These are phyloP conservation scores for Podaxis pistillaris DNA, from an alignment of 768 basidiomycete species.

Conservation along the genomic window DNA sequence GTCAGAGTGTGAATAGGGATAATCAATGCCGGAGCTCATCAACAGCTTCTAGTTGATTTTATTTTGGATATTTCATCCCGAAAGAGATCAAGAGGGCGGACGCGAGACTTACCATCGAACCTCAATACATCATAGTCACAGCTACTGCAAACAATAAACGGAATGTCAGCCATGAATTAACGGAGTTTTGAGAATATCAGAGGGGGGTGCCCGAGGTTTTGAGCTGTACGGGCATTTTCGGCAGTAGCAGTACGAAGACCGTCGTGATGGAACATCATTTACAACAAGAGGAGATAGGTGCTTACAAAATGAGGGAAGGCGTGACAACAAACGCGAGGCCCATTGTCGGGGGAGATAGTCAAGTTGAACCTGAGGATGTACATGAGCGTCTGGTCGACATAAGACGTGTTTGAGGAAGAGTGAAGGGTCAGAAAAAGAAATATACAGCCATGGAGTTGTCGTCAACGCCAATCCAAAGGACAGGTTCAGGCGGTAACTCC, in stretches of 20 bases:
- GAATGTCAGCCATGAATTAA: conserved; percentile 16
- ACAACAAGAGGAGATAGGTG: conserved; percentile 18
- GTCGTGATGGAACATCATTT: conserved; percentile 85
- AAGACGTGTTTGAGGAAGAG: neutral
- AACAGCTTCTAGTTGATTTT: conserved; percentile 91
- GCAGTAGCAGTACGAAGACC: conserved; percentile 84
- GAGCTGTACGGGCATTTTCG: conserved; percentile 96
- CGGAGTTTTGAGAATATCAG: conserved; percentile 43
- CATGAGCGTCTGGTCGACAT: neutral
- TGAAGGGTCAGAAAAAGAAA: conserved; percentile 53
- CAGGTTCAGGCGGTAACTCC: conserved; percentile 86
- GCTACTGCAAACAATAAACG: neutral
- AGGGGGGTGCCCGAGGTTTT: conserved; percentile 76
- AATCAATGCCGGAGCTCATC: conserved; percentile 74
- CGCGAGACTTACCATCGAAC: neutral
- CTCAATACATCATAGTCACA: neutral
- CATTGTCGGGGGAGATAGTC: neutral
- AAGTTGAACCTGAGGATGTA: neutral
- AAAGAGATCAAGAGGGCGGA: conserved; percentile 5
- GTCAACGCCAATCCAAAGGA: conserved; percentile 49
- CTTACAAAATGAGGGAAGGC: conserved; percentile 28
- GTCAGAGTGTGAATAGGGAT: conserved; percentile 35
- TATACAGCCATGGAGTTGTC: conserved; percentile 85
- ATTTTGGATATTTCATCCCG: conserved; percentile 47
- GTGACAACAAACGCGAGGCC: neutral